phyloP scores from a whole-genome alignment of 2,329 filamentous ascomycete species.

The Ambrosiella xylebori region DNA sequence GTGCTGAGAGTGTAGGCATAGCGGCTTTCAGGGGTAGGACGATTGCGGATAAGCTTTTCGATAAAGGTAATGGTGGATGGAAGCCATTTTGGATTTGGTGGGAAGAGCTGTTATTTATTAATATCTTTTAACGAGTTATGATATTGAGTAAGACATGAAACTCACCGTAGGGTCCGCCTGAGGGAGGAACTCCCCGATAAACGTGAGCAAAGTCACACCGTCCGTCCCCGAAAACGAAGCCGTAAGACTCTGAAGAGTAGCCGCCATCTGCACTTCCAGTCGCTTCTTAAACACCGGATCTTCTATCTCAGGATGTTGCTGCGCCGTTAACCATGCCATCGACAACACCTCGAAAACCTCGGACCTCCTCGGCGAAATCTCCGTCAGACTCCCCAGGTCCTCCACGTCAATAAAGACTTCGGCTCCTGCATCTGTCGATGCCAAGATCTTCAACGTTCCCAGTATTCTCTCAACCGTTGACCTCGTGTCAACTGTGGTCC shows the following conservation, averaged over 20 bases:
- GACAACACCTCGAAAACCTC: constrained; percentile 37
- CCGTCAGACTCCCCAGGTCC: constrained; percentile 37
- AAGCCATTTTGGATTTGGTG: constrained; percentile 37
- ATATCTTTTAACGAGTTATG: background rate
- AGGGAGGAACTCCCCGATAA: constrained; percentile 35
- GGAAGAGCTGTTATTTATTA: constrained; percentile 26
- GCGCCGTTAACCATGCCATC: constrained; percentile 38
- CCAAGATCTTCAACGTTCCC: constrained; percentile 39
- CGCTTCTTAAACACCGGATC: background rate
- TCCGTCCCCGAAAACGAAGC: constrained; percentile 41
- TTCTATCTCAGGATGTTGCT: constrained; percentile 15
- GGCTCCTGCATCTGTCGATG: constrained; percentile 34
- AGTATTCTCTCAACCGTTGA: constrained; percentile 33
- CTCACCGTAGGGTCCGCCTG: constrained; percentile 32
- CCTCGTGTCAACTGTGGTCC: background rate
- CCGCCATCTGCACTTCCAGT: constrained; percentile 25
- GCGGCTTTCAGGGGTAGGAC: constrained; percentile 36
- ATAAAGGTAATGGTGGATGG: constrained; percentile 29
- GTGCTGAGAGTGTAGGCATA: constrained; percentile 42
- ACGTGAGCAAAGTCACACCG: constrained; percentile 39
- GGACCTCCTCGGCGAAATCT: constrained; percentile 36
- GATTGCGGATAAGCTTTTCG: constrained; percentile 34
- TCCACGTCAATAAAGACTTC: constrained; percentile 29
- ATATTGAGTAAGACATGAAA: background rate
- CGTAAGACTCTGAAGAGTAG: constrained; percentile 30